Evolutionary conservation across 768 basidiomycete species (phyloP), one percentile per base, ranked within the genome.

Genomic region (Tubosaeta brunneosetosa): DNA sequence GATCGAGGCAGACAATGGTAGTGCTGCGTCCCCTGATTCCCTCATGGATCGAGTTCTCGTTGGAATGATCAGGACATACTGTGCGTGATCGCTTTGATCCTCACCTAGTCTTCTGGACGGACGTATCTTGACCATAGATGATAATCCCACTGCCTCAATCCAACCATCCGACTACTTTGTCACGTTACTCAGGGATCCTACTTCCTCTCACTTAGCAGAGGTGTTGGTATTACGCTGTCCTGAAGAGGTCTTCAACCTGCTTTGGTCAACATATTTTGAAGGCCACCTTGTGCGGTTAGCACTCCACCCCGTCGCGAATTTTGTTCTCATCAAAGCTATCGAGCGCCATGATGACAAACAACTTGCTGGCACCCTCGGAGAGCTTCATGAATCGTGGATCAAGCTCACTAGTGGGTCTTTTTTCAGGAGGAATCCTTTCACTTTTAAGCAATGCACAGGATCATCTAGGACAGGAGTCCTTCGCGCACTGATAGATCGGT

Each of bases 261-360:
- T 97, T 6, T 98, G 95, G 95, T 61, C 71, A 3, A 77, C 78
- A 0, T 94, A 97, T 70, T 86, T 98, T 65, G 67, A 72, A 41
- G 83, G 83, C n/a, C 84, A 85, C 56, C 73, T 97, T 34, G 69
- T 77, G 3, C 80, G 86, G 51, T 73, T 97, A 27, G 84, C 88
- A 16, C 74, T 78, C 17, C 95, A 99, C 68, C 92, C 94, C 3
- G 88, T 94, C 2, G 93, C 91, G 12, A 99, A 98, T 64, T 99
- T 93, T 61, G 94, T 97, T 19, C 76, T 94, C 5, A 87, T 94
- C 1, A 86, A 84, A 66, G 88, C 86, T 1, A 58, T 94, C 26
- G 81, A 82, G 46, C 75, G 90, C 43, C 66, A 84, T 12, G 73
- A 78, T n/a, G 73, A 69, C 16, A 69, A 71, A 4, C 82, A 88